These are phyloP conservation scores for Rhodotorula graminis DNA, from an alignment of 768 basidiomycete species.

Conservation along the genomic window DNA sequence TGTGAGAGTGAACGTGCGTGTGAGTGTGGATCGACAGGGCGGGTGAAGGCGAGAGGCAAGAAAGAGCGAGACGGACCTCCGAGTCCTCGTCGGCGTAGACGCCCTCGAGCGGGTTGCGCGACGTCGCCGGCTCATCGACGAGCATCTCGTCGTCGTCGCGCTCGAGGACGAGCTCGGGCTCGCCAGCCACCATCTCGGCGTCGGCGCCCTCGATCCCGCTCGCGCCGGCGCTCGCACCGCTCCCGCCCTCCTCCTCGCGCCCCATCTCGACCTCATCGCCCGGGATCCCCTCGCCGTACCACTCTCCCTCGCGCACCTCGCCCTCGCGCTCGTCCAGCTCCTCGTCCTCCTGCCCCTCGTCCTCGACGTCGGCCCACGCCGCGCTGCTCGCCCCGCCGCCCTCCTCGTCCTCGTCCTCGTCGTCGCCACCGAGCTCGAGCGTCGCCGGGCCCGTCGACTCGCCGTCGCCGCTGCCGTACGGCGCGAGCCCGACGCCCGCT, in stretches of 20 bases:
- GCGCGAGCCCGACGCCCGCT: no score
- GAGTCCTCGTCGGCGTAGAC: slow-evolving; percentile 22
- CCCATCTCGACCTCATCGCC: slow-evolving; percentile 12
- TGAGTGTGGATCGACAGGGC: no score
- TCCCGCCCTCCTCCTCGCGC: not conserved
- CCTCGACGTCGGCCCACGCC: not conserved
- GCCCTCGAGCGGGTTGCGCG: slow-evolving; percentile 8
- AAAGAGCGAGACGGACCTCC: slow-evolving; percentile 1
- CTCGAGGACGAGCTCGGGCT: not conserved
- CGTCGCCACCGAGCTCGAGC: not conserved
- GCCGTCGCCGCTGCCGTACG: no score
- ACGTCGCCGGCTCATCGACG: no score
- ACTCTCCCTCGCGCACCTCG: not conserved
- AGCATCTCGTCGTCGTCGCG: not conserved
- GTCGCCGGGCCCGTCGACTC: not conserved
- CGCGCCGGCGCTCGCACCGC: not conserved
- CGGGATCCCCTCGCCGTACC: slow-evolving; percentile 13
- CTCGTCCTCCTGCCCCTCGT: not conserved
- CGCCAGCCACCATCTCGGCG: not conserved
- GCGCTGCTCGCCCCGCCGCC: not conserved
- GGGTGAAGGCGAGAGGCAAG: not conserved
- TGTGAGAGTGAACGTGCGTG: no score
- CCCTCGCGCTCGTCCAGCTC: not conserved
- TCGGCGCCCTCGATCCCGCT: not conserved
- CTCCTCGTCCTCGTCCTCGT: slow-evolving; percentile 2